Evolutionary conservation across 1,284 basidiomycete species (phyloP).

Genomic region (Tranzscheliella williamsii): DNA sequence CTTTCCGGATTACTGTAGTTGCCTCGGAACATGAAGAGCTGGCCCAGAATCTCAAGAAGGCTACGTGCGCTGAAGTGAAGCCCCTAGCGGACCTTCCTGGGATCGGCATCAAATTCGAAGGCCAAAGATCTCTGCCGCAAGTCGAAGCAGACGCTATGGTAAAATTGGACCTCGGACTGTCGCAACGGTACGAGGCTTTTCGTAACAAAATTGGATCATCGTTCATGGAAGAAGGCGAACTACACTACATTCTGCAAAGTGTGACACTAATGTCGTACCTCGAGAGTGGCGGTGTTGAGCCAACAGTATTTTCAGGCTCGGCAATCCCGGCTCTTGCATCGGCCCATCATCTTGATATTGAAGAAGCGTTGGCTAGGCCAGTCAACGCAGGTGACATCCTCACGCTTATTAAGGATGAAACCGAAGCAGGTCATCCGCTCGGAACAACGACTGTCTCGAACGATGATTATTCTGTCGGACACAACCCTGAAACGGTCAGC

Average conservation of each 20-base stretch:
- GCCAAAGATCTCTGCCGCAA: neutral
- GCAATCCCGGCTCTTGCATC: no score
- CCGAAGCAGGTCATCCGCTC: no score
- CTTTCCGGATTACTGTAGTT: slow-evolving; percentile 21
- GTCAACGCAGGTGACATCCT: no score
- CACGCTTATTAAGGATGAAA: no score
- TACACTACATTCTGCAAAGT: neutral
- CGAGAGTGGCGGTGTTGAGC: no score
- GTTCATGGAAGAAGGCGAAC: neutral
- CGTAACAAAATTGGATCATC: neutral
- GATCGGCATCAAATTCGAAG: neutral
- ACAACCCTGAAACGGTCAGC: no score
- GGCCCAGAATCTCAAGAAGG: slow-evolving; percentile 5
- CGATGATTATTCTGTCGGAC: no score
- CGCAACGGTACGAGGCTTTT: neutral
- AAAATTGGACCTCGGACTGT: neutral
- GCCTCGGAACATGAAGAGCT: slow-evolving; percentile 32
- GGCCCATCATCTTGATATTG: no score
- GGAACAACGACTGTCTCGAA: no score
- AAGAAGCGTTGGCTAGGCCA: no score
- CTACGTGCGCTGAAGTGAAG: slow-evolving; percentile 8
- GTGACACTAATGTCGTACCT: no score
- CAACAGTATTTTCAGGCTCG: no score
- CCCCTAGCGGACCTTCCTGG: neutral
- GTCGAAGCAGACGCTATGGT: neutral